These are phyloP conservation scores for Pestalotiopsis fici DNA, from an alignment of 2,329 filamentous ascomycete species.

Conservation along the genomic window DNA sequence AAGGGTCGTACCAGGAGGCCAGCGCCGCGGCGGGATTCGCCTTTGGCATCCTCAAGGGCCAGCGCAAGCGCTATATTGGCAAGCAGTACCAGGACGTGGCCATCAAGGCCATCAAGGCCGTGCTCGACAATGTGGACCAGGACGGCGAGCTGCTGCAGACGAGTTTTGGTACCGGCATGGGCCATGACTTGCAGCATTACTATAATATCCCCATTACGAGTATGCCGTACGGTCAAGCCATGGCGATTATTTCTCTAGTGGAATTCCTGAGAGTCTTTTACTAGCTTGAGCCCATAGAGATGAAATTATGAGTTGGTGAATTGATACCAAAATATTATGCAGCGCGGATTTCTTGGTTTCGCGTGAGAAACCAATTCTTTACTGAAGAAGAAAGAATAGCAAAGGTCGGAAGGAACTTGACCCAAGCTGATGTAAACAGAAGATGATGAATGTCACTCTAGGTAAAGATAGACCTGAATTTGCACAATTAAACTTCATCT, in stretches of 20 bases:
- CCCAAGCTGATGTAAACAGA: no score
- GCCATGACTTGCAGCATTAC: conserved; percentile 72
- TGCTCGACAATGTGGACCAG: conserved; percentile 64
- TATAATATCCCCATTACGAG: conserved; percentile 74
- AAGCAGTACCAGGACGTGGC: conserved; percentile 62
- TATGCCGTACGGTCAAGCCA: conserved; percentile 84
- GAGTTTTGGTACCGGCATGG: conserved; percentile 81
- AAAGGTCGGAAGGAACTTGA: no score
- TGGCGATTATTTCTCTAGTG: conserved; percentile 80
- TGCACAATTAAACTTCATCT: no score
- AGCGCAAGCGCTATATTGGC: conserved; percentile 69
- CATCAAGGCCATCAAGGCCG: conserved; percentile 65
- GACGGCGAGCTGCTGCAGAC: conserved; percentile 73
- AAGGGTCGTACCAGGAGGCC: conserved; percentile 75
- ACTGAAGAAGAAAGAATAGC: no score
- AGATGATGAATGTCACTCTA: no score
- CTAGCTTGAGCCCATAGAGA: conserved; percentile 15
- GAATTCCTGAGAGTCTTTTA: conserved; percentile 68
- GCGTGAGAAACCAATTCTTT: no score
- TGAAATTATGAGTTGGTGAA: not conserved
- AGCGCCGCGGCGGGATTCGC: conserved; percentile 81
- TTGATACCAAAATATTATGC: not conserved
- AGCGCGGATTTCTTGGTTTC: no score
- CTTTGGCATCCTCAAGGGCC: conserved; percentile 75
- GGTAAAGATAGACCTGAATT: no score